A percentile compares a stretch with the other conserved stretches of the same genome.
phyloP scores from a whole-genome alignment of 2,329 filamentous ascomycete genomes.

The Parafenestella ontariensis region DNA sequence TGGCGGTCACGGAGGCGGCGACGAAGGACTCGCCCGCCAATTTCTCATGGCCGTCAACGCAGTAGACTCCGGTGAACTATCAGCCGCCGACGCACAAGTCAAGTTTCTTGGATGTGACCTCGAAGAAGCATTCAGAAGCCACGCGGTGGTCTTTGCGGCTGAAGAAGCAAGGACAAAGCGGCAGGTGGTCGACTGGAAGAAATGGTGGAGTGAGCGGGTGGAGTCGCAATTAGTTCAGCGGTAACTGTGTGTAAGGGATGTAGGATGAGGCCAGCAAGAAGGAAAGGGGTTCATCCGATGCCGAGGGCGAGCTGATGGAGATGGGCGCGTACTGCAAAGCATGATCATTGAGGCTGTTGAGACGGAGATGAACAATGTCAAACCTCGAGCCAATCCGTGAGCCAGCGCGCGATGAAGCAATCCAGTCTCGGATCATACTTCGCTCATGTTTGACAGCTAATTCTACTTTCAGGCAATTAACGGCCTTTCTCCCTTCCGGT shows the following conservation, averaged over 20 bases:
- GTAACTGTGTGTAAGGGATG: conserved; percentile 12
- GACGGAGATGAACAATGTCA: conserved; percentile 22
- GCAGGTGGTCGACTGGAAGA: conserved; percentile 75
- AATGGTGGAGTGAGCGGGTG: conserved; percentile 75
- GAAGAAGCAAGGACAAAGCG: conserved; percentile 79
- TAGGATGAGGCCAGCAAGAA: conserved; percentile 4
- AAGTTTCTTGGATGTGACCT: conserved; percentile 80
- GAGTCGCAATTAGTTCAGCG: conserved; percentile 35
- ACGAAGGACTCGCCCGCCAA: conserved; percentile 78
- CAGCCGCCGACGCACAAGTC: conserved; percentile 73
- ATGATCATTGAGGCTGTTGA: conserved; percentile 32
- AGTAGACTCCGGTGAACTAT: conserved; percentile 74
- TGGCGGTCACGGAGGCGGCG: conserved; percentile 77
- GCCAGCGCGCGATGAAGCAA: conserved; percentile 24
- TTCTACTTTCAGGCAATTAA: conserved; percentile 37
- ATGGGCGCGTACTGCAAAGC: conserved; percentile 39
- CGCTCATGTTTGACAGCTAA: conserved; percentile 28
- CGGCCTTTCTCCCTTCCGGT: conserved; percentile 31
- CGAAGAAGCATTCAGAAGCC: conserved; percentile 86
- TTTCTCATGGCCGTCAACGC: conserved; percentile 83
- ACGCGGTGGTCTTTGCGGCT: conserved; percentile 92
- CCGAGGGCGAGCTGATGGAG: conserved; percentile 15
- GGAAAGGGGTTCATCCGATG: conserved; percentile 3
- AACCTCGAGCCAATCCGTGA: conserved; percentile 18
- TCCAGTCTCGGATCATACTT: conserved; percentile 23